phyloP scores from a whole-genome alignment of 495 filamentous ascomycete species.

The Staphylotrichum tortipilum region DNA sequence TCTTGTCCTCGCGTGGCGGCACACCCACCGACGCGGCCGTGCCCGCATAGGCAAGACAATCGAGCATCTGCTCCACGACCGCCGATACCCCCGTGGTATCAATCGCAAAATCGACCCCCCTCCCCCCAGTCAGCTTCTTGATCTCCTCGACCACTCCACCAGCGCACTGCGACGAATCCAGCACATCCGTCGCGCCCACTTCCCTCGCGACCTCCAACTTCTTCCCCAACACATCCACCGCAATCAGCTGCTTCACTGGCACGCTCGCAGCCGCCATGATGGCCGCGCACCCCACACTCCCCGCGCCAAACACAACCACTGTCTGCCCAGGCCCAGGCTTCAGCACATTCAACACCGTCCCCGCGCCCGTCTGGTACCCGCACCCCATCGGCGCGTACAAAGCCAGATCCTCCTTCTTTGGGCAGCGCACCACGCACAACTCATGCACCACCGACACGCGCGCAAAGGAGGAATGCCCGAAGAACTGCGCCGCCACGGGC shows the following conservation, averaged over 20 bases:
- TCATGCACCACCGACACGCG: slow-evolving; percentile 28
- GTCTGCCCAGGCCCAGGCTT: slow-evolving; percentile 18
- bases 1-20: neutral
- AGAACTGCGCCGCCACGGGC: slow-evolving; percentile 32
- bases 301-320: slow-evolving; percentile 35
- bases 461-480: slow-evolving; percentile 36
- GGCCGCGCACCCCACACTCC: slow-evolving; percentile 37
- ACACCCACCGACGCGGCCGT: slow-evolving; percentile 10
- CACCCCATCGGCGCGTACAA: slow-evolving; percentile 36
- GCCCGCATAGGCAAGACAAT: slow-evolving; percentile 5
- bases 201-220: slow-evolving; percentile 33
- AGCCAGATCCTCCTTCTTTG: slow-evolving; percentile 18
- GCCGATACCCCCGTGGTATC: slow-evolving; percentile 7
- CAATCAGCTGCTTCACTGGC: slow-evolving; percentile 26
- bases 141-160: slow-evolving; percentile 11
- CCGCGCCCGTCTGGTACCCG: slow-evolving; percentile 35
- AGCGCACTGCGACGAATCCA: too few species aligned
- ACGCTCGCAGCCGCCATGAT: slow-evolving; percentile 20
- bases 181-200: slow-evolving; percentile 36
- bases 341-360: slow-evolving; percentile 32
- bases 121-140: neutral
- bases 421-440: slow-evolving; percentile 23
- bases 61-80: slow-evolving; percentile 12
- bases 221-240: slow-evolving; percentile 34
- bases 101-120: slow-evolving; percentile 9